Evolutionary conservation across 495 filamentous ascomycete genomes (phyloP).

Genomic region (Penicillium lagena): DNA sequence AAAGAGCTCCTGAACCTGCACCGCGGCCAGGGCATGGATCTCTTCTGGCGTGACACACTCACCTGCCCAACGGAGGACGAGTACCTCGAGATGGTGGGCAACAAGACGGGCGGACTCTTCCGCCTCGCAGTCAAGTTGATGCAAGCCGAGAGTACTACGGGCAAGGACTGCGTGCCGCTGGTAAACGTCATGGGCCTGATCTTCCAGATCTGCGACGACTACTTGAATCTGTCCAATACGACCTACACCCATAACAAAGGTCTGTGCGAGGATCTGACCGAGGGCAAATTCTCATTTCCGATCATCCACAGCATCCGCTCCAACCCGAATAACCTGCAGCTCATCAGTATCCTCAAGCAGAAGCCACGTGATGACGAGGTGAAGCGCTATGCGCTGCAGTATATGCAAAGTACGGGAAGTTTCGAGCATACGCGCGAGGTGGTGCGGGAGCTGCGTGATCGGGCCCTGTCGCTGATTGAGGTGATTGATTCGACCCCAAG

Average conservation of each 20-base stretch:
- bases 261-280: conserved; percentile 91
- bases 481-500: conserved; percentile 51
- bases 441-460: conserved; percentile 56
- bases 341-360: conserved; percentile 89
- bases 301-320: conserved; percentile 91
- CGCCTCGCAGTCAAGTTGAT: conserved; percentile 91
- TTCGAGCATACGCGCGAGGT: conserved; percentile 80
- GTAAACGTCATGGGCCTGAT: conserved; percentile 88
- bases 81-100: conserved; percentile 97
- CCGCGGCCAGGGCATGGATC: conserved; percentile 93
- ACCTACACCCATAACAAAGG: conserved; percentile 87
- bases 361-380: conserved; percentile 80
- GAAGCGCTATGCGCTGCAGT: conserved; percentile 84
- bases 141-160: conserved; percentile 73
- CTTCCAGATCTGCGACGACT: conserved; percentile 97
- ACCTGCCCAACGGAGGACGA: conserved; percentile 93
- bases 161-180: conserved; percentile 68
- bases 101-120: conserved; percentile 97
- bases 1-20: conserved; percentile 93
- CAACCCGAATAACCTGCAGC: conserved; percentile 69
- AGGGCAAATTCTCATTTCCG: conserved; percentile 97
- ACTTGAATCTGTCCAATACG: conserved; percentile 69
- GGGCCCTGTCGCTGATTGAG: conserved; percentile 61
- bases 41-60: conserved; percentile 93
- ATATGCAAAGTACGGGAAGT: conserved; percentile 84